Evolutionary conservation across 2,329 filamentous ascomycete genomes (phyloP).

Genomic region (Pseudocercospora fijiensis): DNA sequence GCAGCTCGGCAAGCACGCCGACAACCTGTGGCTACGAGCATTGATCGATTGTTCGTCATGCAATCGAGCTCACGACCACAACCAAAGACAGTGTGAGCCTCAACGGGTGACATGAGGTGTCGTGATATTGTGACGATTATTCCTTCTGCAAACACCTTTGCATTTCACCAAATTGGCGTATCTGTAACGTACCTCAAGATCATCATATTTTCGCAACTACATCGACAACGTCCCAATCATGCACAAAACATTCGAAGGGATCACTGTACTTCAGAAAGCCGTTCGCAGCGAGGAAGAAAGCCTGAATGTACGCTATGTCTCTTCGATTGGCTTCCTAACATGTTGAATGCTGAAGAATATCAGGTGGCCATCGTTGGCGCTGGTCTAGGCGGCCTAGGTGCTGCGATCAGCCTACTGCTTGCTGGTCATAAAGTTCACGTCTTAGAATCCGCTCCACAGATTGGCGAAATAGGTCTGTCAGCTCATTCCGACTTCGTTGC

Average conservation of each 20-base stretch:
- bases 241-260: conserved; percentile 3
- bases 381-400: conserved; percentile 55
- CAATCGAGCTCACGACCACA: neutral
- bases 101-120: neutral
- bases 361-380: conserved; percentile 57
- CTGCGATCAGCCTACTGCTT: conserved; percentile 50
- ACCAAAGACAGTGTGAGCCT: neutral
- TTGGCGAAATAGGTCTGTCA: conserved; percentile 44
- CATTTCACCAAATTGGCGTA: neutral
- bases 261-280: neutral
- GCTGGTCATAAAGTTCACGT: conserved; percentile 51
- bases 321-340: neutral
- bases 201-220: neutral
- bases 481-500: neutral
- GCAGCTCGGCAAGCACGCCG: neutral
- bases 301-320: conserved; percentile 8
- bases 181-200: neutral
- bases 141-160: neutral
- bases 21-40: neutral
- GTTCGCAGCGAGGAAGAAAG: neutral
- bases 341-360: neutral
- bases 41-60: neutral
- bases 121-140: neutral
- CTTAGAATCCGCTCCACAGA: conserved; percentile 50
- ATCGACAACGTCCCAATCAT: neutral